These are phyloP conservation scores for Fraxinus velutina DNA, from an alignment of 305 asterid species.

Conservation along the genomic window DNA sequence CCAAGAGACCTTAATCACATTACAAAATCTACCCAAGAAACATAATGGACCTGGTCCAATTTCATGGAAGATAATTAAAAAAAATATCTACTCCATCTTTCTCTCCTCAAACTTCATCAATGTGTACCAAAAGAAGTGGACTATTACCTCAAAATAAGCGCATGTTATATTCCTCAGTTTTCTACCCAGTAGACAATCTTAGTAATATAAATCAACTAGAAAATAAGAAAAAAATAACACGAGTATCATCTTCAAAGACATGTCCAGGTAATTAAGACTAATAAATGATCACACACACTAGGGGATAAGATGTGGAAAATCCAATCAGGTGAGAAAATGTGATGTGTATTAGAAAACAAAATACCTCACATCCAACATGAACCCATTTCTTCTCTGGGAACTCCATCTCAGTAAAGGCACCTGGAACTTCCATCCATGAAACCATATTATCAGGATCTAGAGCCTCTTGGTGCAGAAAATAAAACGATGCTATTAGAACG, in stretches of 20 bases:
- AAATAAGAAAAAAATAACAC: neutral
- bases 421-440: conserved; percentile 34
- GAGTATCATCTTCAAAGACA: conserved; percentile 8
- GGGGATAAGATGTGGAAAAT: neutral
- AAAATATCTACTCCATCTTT: neutral
- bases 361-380: conserved; percentile 90
- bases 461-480: conserved; percentile 47
- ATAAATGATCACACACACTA: neutral
- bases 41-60: neutral
- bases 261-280: neutral
- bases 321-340: conserved; percentile 8
- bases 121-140: neutral
- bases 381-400: conserved; percentile 72
- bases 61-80: neutral
- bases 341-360: neutral
- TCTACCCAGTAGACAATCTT: neutral
- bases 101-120: neutral
- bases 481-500: too few species aligned
- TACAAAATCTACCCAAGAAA: neutral
- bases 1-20: neutral
- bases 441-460: conserved; percentile 33
- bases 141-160: neutral
- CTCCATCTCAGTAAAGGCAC: conserved; percentile 43
- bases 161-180: neutral
- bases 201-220: neutral